These are phyloP conservation scores for Flaveria linearis DNA, from an alignment of 129 eudicot genomes.

Conservation along the genomic window DNA sequence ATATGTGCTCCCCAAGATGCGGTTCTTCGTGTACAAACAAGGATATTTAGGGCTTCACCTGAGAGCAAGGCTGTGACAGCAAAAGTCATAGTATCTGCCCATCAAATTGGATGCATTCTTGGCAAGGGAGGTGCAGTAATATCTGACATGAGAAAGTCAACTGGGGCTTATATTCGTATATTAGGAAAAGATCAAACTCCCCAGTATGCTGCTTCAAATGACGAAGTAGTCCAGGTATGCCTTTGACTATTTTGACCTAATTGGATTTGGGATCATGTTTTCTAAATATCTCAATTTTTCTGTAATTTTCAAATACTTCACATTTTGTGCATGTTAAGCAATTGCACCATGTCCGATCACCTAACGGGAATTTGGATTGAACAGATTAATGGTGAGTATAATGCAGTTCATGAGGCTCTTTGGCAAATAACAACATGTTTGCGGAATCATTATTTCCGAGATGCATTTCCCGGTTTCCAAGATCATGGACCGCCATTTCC, in stretches of 20 bases:
- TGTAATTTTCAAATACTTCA: neutral
- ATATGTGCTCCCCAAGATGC: constrained; percentile 88
- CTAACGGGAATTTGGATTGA: neutral
- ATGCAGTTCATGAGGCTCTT: constrained; percentile 81
- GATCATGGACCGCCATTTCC: constrained; percentile 81
- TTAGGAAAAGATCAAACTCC: constrained; percentile 86
- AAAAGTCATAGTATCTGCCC: constrained; percentile 74
- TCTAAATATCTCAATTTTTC: neutral
- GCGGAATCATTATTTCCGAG: constrained; percentile 80
- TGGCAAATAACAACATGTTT: constrained; percentile 79
- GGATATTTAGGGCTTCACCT: constrained; percentile 75
- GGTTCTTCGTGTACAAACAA: constrained; percentile 80
- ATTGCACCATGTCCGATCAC: neutral
- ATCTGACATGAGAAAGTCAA: constrained; percentile 84
- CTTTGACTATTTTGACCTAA: neutral
- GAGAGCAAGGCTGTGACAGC: constrained; percentile 67
- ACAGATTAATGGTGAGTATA: constrained; percentile 84
- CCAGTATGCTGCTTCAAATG: constrained; percentile 69
- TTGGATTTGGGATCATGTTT: neutral
- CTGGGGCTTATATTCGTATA: constrained; percentile 89
- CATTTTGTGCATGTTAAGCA: neutral
- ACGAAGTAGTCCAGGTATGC: constrained; percentile 88
- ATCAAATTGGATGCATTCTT: constrained; percentile 94
- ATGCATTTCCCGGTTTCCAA: constrained; percentile 66
- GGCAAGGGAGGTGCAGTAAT: constrained; percentile 95